phyloP scores from a whole-genome alignment of 306 rosid genomes.

The Dalbergia cochinchinensis region DNA sequence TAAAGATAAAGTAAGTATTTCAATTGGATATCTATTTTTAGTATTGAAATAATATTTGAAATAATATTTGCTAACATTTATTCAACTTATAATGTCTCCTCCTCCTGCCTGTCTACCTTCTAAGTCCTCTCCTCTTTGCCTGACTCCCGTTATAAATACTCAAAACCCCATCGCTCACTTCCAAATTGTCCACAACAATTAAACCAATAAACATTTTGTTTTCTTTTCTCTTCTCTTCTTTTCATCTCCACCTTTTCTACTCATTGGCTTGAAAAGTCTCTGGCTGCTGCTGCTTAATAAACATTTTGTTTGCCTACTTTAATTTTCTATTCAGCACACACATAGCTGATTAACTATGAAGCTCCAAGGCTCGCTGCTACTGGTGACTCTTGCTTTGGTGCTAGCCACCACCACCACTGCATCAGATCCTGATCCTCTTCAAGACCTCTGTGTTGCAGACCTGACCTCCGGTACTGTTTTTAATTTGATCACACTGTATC shows the following conservation, averaged over 20 bases:
- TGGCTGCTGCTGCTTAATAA: neutral
- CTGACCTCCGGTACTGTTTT: constrained; percentile 63
- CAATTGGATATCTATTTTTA: too few species aligned
- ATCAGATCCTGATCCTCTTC: constrained; percentile 88
- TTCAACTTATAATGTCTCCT: neutral
- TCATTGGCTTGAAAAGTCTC: constrained; percentile 38
- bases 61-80: constrained; percentile 36
- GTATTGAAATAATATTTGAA: too few species aligned
- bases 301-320: neutral
- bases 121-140: neutral
- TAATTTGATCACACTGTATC: neutral
- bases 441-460: constrained; percentile 92
- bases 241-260: neutral
- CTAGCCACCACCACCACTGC: constrained; percentile 45
- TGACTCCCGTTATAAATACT: constrained; percentile 20
- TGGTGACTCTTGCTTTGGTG: constrained; percentile 54
- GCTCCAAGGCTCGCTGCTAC: constrained; percentile 31
- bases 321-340: too few species aligned
- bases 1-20: too few species aligned
- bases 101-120: neutral
- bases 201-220: neutral
- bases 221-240: neutral
- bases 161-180: neutral
- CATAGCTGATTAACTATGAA: constrained; percentile 47
- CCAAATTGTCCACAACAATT: neutral